Conservation (phyloP, 1,284 basidiomycete species). For the Mycena citricolor region DNA sequence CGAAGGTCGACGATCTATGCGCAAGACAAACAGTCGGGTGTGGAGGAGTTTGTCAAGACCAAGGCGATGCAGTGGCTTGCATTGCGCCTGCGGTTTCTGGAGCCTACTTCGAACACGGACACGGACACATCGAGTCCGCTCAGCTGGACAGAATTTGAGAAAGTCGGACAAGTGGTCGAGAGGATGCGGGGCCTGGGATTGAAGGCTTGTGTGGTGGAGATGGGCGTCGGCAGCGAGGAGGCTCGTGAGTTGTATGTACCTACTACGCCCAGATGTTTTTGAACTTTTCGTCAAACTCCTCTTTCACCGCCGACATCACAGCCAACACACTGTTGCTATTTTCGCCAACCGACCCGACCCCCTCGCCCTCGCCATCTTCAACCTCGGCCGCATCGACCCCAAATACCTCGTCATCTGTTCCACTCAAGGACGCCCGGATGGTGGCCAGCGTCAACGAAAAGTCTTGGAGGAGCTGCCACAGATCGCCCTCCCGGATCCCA, state of each 20-base stretch:
- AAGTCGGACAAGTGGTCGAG: conserved; percentile 54
- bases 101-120: conserved; percentile 25
- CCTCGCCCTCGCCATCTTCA: conserved; percentile 33
- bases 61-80: conserved; percentile 81
- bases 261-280: conserved; percentile 48
- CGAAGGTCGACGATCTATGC: conserved; percentile 72
- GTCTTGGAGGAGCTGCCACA: conserved; percentile 63
- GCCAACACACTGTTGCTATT: conserved; percentile 42
- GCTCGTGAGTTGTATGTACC: neutral
- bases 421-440: conserved; percentile 44
- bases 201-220: conserved; percentile 47
- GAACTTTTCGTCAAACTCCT: conserved; percentile 58
- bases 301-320: conserved; percentile 38
- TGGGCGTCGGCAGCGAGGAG: conserved; percentile 57
- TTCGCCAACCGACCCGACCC: conserved; percentile 31
- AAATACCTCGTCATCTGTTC: conserved; percentile 40
- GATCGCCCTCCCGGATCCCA: conserved; percentile 54
- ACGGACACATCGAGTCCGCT: neutral
- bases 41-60: conserved; percentile 64
- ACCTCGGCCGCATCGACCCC: conserved; percentile 30
- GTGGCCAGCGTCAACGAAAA: conserved; percentile 52
- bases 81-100: conserved; percentile 60
- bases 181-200: conserved; percentile 48
- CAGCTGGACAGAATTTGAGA: conserved; percentile 50
- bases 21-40: conserved; percentile 48